Conservation (phyloP, 768 basidiomycete species). For the Naganishia vaughanmartiniae region DNA sequence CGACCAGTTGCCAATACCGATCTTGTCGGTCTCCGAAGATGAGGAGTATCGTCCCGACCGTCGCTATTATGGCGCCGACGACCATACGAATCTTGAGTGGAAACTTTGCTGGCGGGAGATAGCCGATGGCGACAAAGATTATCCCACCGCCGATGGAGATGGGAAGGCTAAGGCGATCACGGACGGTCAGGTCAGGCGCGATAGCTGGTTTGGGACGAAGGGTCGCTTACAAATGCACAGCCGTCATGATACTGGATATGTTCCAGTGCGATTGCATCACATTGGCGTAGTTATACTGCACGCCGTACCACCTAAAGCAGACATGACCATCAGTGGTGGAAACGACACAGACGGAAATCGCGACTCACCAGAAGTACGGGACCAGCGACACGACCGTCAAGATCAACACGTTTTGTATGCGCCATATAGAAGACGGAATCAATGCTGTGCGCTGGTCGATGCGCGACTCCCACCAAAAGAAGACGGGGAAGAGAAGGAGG, state of each 20-base stretch:
- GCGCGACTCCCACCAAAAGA: slow-evolving; percentile 28
- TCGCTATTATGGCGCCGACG: slow-evolving; percentile 24
- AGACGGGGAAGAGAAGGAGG: slow-evolving; percentile 29
- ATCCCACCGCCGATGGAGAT: slow-evolving; percentile 31
- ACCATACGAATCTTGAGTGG: slow-evolving; percentile 27
- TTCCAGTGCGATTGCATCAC: slow-evolving; percentile 26
- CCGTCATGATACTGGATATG: slow-evolving; percentile 27
- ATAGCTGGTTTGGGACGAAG: background rate
- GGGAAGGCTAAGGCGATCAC: slow-evolving; percentile 14
- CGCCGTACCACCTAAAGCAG: slow-evolving; percentile 18
- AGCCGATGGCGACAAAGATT: slow-evolving; percentile 30
- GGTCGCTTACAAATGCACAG: slow-evolving; percentile 26
- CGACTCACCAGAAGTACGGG: slow-evolving; percentile 39
- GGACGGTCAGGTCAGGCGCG: background rate
- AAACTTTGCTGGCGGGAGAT: slow-evolving; percentile 20
- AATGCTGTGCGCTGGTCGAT: slow-evolving; percentile 33
- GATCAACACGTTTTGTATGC: slow-evolving; percentile 41
- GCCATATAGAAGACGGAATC: slow-evolving; percentile 42
- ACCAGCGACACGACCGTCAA: slow-evolving; percentile 37
- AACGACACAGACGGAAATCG: background rate
- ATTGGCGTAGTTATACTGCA: slow-evolving; percentile 26
- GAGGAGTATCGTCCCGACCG: slow-evolving; percentile 23
- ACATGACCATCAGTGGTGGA: background rate
- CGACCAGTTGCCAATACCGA: slow-evolving; percentile 25
- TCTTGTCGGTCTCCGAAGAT: slow-evolving; percentile 15